Conservation (phyloP, 345 rosid species). For the Noccaea bulbosa region DNA sequence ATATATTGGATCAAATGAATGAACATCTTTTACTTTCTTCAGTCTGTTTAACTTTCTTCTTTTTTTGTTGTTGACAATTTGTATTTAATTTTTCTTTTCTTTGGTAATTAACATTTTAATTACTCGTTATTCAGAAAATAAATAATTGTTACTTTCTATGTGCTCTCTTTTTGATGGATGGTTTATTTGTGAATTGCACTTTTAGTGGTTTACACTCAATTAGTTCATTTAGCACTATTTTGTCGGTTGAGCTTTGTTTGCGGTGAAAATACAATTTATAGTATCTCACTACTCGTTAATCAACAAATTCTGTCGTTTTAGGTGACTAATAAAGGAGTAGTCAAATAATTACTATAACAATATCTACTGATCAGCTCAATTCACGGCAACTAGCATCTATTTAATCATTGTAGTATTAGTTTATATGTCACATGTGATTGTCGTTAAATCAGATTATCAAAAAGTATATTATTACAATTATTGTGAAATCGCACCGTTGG, state of each 20-base stretch:
- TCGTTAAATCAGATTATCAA: slow-evolving; percentile 1
- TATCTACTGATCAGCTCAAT: slow-evolving; percentile 20
- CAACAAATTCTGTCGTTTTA: slow-evolving; percentile 22
- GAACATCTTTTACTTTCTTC: slow-evolving; percentile 31
- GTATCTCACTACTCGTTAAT: neutral
- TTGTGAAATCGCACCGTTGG: slow-evolving; percentile 33
- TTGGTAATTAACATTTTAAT: slow-evolving; percentile 31
- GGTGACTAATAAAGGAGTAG: neutral
- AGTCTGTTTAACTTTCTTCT: slow-evolving; percentile 10
- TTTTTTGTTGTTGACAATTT: slow-evolving; percentile 21
- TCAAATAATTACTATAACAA: slow-evolving; percentile 22
- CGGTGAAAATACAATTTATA: neutral
- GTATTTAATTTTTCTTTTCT: slow-evolving; percentile 38
- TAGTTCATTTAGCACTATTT: slow-evolving; percentile 13
- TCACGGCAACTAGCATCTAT: slow-evolving; percentile 18
- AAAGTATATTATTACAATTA: slow-evolving; percentile 5
- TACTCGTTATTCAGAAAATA: slow-evolving; percentile 30
- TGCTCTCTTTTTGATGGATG: neutral
- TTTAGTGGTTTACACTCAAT: slow-evolving; percentile 23
- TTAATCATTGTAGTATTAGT: slow-evolving; percentile 27
- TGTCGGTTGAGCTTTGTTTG: slow-evolving; percentile 33
- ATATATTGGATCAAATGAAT: slow-evolving; percentile 34
- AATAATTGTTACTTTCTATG: slow-evolving; percentile 22
- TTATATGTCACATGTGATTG: slow-evolving; percentile 32
- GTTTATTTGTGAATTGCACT: neutral